A percentile compares a stretch with the other conserved stretches of the same genome.
Conservation (phyloP, 106 monocot genomes). For the Allium sativum region DNA sequence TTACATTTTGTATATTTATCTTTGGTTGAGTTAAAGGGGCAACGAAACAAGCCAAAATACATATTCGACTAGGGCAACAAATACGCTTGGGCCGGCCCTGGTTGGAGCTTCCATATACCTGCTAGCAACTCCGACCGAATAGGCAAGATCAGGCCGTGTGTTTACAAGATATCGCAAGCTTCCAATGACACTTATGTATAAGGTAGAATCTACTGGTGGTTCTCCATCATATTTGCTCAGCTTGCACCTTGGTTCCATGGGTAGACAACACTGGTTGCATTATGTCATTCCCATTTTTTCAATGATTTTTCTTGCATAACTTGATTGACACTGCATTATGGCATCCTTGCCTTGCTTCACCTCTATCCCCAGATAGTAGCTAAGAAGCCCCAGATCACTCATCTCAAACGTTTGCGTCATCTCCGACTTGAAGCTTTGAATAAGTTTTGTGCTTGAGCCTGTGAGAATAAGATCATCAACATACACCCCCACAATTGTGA, state of each 20-base stretch:
- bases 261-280: conserved; percentile 4
- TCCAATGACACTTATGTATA: conserved; percentile 4
- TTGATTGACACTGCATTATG: neutral
- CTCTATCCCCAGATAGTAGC: conserved; percentile 19
- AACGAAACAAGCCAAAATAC: no score
- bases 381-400: neutral
- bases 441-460: neutral
- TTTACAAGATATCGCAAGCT: neutral
- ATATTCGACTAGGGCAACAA: no score
- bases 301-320: conserved; percentile 1
- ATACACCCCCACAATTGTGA: conserved; percentile 1
- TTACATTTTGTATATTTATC: no score
- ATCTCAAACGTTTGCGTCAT: conserved; percentile 3
- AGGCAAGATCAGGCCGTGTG: neutral
- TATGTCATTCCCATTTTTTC: conserved; percentile 10
- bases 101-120: conserved; percentile 4
- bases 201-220: neutral
- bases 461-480: conserved; percentile 12
- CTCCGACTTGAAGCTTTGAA: conserved; percentile 2
- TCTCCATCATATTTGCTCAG: neutral
- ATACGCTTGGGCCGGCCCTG: no score
- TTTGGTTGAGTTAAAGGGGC: no score
- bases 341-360: conserved; percentile 2
- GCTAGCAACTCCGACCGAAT: neutral
- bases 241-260: conserved; percentile 2